phyloP scores from a whole-genome alignment of 805 yeast genomes.

The Kregervanrija pseudodelftensis region DNA sequence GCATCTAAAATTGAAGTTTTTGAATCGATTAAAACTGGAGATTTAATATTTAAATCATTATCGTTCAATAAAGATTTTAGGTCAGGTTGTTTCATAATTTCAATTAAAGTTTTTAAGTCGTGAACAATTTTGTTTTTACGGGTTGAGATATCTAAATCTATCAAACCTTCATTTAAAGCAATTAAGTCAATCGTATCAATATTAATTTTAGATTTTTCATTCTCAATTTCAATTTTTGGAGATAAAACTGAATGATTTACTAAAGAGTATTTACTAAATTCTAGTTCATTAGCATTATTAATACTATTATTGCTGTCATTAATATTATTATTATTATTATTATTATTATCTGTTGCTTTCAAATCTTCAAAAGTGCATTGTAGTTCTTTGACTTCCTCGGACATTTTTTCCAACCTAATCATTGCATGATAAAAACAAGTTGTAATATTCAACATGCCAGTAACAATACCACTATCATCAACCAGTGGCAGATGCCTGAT shows the following conservation, averaged over 20 bases:
- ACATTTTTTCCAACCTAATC: slow-evolving; percentile 34
- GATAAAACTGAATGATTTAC: not conserved
- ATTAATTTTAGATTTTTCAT: not conserved
- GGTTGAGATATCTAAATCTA: slow-evolving; percentile 20
- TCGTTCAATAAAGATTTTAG: slow-evolving; percentile 24
- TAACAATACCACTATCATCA: slow-evolving; percentile 29
- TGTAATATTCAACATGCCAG: slow-evolving; percentile 39
- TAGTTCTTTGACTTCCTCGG: slow-evolving; percentile 30
- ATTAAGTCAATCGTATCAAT: slow-evolving; percentile 13
- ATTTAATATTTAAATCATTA: slow-evolving; percentile 18
- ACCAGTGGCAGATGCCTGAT: slow-evolving; percentile 38
- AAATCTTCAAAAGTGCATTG: slow-evolving; percentile 25
- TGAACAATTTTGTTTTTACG: slow-evolving; percentile 23
- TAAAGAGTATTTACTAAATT: slow-evolving; percentile 11
- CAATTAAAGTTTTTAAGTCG: slow-evolving; percentile 32
- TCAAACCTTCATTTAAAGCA: slow-evolving; percentile 14
- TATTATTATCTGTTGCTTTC: slow-evolving; percentile 9
- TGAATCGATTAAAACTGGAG: slow-evolving; percentile 31
- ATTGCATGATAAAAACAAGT: slow-evolving; percentile 41
- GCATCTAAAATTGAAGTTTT: slow-evolving; percentile 32
- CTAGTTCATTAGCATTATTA: not conserved
- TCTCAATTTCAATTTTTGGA: slow-evolving; percentile 1
- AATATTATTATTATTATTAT: not conserved
- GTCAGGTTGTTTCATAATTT: slow-evolving; percentile 36
- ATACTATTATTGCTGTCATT: not conserved